Base-by-base conservation (phyloP, 495 filamentous ascomycete genomes). In the Lophiotrema nucula region DNA sequence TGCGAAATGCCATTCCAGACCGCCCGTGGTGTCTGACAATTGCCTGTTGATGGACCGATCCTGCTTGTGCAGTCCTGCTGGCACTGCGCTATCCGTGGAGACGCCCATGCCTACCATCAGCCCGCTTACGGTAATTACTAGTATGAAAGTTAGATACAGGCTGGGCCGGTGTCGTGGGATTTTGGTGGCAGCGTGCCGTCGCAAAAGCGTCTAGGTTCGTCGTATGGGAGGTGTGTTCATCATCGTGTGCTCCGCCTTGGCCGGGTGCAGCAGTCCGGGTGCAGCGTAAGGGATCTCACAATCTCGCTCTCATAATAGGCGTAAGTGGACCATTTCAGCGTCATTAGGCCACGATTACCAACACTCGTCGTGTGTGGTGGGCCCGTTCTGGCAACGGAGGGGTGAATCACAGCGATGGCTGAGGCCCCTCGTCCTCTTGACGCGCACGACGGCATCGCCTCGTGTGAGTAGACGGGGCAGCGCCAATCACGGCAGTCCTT, bases 211-310 rank as follows among this genome's bases (percentile, higher is more conserved):
- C 47, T 45, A 37, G 48, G 47, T 47, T n/a, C n/a, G n/a, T n/a
- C n/a, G n/a, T n/a, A n/a, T n/a, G n/a, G n/a, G n/a, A n/a, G n/a
- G n/a, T n/a, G n/a, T n/a, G n/a, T n/a, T n/a, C n/a, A n/a, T n/a
- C n/a, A n/a, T n/a, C n/a, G n/a, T n/a, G n/a, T n/a, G n/a, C n/a
- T n/a, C n/a, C n/a, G n/a, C n/a, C n/a, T n/a, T n/a, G 58, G 58
- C 52, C 53, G 56, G 45, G 58, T 57, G 59, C 59, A 57, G n/a
- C n/a, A n/a, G n/a, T n/a, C n/a, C n/a, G 59, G 22, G 18, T 37
- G 53, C 44, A 48, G 31, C 21, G 48, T 25, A 42, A 53, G 50
- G 50, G 50, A 26, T 42, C 24, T 35, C 46, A 22, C 43, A 47
- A 47, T 22, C 23, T 47, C 18, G 43, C 43, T 25, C 43, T 8